These are phyloP conservation scores for Xylaria arbuscula DNA, from an alignment of 2,329 filamentous ascomycete genomes.

Conservation along the genomic window DNA sequence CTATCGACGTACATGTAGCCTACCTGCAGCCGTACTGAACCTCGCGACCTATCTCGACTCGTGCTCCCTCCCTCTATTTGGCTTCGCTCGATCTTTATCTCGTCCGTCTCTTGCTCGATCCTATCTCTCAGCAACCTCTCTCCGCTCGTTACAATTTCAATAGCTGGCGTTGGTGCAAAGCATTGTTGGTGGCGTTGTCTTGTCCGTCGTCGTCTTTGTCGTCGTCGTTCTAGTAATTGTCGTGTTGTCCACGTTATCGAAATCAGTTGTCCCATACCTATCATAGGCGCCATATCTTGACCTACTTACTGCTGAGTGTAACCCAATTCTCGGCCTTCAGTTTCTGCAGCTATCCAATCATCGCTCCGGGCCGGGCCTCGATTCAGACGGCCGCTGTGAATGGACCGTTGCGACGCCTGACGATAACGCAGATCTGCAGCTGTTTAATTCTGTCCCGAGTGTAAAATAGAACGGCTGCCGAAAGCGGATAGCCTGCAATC, in stretches of 20 bases:
- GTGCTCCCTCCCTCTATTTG: conserved; percentile 38
- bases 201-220: conserved; percentile 15
- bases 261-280: conserved; percentile 30
- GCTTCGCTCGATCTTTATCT: conserved; percentile 41
- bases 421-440: conserved; percentile 47
- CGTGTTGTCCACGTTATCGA: conserved; percentile 30
- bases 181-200: conserved; percentile 31
- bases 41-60: conserved; percentile 41
- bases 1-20: conserved; percentile 24
- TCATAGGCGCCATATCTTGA: conserved; percentile 36
- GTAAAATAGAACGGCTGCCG: conserved; percentile 39
- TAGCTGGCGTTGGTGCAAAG: conserved; percentile 35
- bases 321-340: conserved; percentile 41
- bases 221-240: neutral
- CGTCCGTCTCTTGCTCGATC: conserved; percentile 35
- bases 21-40: conserved; percentile 28
- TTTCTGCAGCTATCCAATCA: conserved; percentile 44
- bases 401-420: conserved; percentile 44
- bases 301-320: conserved; percentile 35
- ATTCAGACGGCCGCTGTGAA: conserved; percentile 45
- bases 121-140: conserved; percentile 33
- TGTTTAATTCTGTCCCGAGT: conserved; percentile 41
- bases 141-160: conserved; percentile 47
- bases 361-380: conserved; percentile 29
- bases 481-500: conserved; percentile 44